Evolutionary conservation across 495 filamentous ascomycete species (phyloP), one percentile per base, ranked within the genome.

Genomic region (Elasticomyces elasticus): DNA sequence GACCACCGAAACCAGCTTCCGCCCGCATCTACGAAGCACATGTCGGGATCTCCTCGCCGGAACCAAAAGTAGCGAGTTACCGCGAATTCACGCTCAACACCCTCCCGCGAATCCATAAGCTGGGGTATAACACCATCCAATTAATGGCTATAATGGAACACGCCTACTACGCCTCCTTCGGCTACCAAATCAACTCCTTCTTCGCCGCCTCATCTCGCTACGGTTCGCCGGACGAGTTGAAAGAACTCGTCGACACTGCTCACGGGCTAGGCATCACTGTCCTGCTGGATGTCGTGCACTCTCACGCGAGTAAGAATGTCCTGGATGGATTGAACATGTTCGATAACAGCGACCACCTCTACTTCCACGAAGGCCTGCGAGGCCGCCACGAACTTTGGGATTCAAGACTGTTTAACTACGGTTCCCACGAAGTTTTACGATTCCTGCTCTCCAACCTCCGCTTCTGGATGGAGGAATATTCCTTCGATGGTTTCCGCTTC

Each of bases 91-190:
- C 94, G 15, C 77, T 81, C 62, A 86, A 85, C 68, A 85, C 92
- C 78, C 78, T 98, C 7, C 89, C 90, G 13, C 82, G 91, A 56
- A 96, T 98, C 71, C 82, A 89, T 63, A 74, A 79, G 62, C 76
- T 96, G 51, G 92, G 91, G 51, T 98, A 98, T 72, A 96, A 98
- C 72, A 85, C 90, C 37, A 96, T 98, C 61, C 92, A 98, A 69
- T 75, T 98, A 59, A 98, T 98, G 92, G 92, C 92, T 37, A 78
- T 98, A 62, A 97, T 97, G 88, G 92, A 98, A 67, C 92, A 98
- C 71, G 91, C 92, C 25, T 98, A 98, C 74, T 98, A 98, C 69
- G 92, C 92, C 58, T 96, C 91, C 62, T 98, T 98, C 63, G 92
- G 92, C 30, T 98, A 98, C 69, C 92, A 98, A 66, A 80, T 98